Evolutionary conservation across 768 basidiomycete species (phyloP).

Genomic region (Trametes elegans): DNA sequence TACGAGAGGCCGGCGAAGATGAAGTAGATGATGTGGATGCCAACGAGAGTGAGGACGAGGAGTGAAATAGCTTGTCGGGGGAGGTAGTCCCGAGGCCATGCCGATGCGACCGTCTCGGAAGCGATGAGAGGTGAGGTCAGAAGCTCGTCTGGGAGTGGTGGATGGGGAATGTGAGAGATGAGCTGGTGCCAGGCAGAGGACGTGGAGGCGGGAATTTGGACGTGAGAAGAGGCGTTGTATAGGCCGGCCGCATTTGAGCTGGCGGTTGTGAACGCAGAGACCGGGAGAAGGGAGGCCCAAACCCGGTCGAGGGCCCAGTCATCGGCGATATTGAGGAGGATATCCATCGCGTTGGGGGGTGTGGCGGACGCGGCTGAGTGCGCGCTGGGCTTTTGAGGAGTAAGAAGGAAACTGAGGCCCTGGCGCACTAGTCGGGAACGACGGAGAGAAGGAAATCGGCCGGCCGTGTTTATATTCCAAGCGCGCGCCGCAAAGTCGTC

Average conservation of each 20-base stretch:
- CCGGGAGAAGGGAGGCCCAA: slow-evolving; percentile 76
- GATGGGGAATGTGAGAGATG: slow-evolving; percentile 56
- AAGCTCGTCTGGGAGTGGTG: slow-evolving; percentile 43
- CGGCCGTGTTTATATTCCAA: slow-evolving; percentile 15
- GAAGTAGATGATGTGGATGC: slow-evolving; percentile 87
- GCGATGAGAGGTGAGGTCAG: slow-evolving; percentile 25
- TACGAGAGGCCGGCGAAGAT: slow-evolving; percentile 84
- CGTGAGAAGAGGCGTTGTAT: slow-evolving; percentile 30
- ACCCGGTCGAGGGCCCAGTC: slow-evolving; percentile 70
- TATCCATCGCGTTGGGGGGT: slow-evolving; percentile 59
- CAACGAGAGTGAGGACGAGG: slow-evolving; percentile 66
- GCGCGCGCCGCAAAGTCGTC: slow-evolving; percentile 19
- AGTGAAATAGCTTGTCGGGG: slow-evolving; percentile 79
- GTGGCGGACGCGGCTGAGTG: neutral
- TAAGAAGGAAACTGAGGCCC: neutral
- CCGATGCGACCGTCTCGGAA: slow-evolving; percentile 46
- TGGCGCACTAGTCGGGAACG: neutral
- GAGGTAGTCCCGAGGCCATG: slow-evolving; percentile 84
- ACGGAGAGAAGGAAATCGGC: neutral
- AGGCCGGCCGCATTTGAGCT: slow-evolving; percentile 21
- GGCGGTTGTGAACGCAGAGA: slow-evolving; percentile 31
- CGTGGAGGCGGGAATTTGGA: slow-evolving; percentile 38
- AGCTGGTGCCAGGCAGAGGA: slow-evolving; percentile 51
- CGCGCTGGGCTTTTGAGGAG: neutral
- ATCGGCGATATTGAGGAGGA: slow-evolving; percentile 72